Evolutionary conservation across 1,284 basidiomycete species (phyloP).

Genomic region (Rhodotorula sp.): DNA sequence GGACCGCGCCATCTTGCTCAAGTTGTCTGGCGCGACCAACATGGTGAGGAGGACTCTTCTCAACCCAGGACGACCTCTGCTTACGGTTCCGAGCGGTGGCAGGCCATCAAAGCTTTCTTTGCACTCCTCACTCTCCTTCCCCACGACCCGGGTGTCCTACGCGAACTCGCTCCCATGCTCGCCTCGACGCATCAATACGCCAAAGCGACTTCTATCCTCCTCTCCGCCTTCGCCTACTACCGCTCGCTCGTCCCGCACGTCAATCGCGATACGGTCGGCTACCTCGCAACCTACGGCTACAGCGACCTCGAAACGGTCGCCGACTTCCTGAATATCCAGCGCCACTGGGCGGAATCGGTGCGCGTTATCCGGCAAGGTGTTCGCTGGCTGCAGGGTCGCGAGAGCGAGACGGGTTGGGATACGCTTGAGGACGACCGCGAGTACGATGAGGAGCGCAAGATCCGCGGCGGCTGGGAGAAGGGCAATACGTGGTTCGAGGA

Average conservation of each 20-base stretch:
- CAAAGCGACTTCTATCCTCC: slow-evolving; percentile 65
- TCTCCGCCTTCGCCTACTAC: slow-evolving; percentile 59
- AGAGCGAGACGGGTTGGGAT: slow-evolving; percentile 74
- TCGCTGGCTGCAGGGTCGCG: slow-evolving; percentile 86
- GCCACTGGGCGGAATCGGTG: slow-evolving; percentile 68
- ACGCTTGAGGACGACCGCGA: slow-evolving; percentile 81
- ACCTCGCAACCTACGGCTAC: slow-evolving; percentile 43
- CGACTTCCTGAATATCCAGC: slow-evolving; percentile 73
- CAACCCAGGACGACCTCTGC: too few species aligned
- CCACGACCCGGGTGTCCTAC: slow-evolving; percentile 75
- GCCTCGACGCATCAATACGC: slow-evolving; percentile 66
- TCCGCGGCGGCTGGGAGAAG: slow-evolving; percentile 45
- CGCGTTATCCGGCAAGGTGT: slow-evolving; percentile 71
- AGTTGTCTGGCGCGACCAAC: slow-evolving; percentile 67
- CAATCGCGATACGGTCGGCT: slow-evolving; percentile 9
- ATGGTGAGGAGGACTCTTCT: slow-evolving; percentile 57
- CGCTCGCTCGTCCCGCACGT: slow-evolving; percentile 46
- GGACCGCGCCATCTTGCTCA: slow-evolving; percentile 82
- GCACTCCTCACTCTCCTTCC: slow-evolving; percentile 73
- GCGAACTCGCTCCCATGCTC: slow-evolving; percentile 75
- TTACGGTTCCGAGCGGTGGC: background rate
- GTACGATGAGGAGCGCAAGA: slow-evolving; percentile 62
- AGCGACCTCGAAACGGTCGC: slow-evolving; percentile 66
- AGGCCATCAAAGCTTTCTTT: slow-evolving; percentile 74
- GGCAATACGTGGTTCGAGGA: slow-evolving; percentile 48